Base-by-base conservation (phyloP, 768 basidiomycete genomes). In the Lentinus brumalis region DNA sequence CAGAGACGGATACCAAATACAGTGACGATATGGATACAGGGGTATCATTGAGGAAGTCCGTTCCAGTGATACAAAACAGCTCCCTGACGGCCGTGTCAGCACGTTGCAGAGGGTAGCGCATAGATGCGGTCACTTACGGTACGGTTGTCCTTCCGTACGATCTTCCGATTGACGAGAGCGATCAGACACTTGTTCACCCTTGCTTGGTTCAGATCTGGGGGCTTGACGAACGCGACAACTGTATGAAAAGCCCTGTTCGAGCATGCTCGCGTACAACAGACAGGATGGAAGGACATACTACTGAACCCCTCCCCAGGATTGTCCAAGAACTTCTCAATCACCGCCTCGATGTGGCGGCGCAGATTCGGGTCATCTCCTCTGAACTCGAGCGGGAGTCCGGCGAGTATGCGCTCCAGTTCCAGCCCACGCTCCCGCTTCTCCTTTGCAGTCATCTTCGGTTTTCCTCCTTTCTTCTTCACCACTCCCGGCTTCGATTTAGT, bases 131-230 rank as follows among this genome's bases (percentile, higher is more conserved):
- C 26, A 69, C 71, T 12, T 30, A 75, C 75, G 39, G 75, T 69
- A 57, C 70, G 72, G 59, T 80, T 91, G 45, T 91, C 86, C 73
- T 95, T 96, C 57, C 78, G 79, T 0, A 94, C 91, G 18, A 92
- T 82, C 70, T 96, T 96, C 51, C 92, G 82, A 69, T 89, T 89
- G 4, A 96, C 94, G 7, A 98, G 78, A 2, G 94, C 92, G 54
- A 98, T 94, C 40, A 98, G 79, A 66, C 94, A 96, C 72, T 94
- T 96, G 74, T 97, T 96, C 44, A 94, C 95, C 45, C 91, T 83
- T 8, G 94, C 90, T 77, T 96, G 94, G 54, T 88, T 92, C 40
- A 96, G 81, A 63, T 94, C 91, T 0, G 93, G 92, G 2, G 86
- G 86, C 44, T 79, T 81, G 66, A 95, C 83, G 56, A 96, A 80